Conservation (phyloP, 2,329 filamentous ascomycete genomes). For the Fusarium globosum region DNA sequence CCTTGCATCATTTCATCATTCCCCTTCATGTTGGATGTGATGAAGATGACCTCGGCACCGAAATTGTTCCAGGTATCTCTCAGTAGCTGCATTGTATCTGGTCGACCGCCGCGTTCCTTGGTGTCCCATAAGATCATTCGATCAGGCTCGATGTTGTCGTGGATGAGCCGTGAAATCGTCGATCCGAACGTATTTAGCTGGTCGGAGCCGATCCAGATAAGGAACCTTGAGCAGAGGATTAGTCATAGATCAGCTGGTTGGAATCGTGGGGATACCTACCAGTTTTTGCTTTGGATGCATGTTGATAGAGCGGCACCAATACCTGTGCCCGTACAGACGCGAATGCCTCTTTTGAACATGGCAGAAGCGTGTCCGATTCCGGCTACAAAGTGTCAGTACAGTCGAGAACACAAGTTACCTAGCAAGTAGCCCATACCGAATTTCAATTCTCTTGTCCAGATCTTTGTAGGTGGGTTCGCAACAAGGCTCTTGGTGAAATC, state of each 20-base stretch:
- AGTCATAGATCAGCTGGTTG: no score
- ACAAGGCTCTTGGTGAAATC: neutral
- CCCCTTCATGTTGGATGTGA: neutral
- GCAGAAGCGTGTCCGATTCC: slow-evolving; percentile 4
- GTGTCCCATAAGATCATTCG: slow-evolving; percentile 12
- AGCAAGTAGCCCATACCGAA: neutral
- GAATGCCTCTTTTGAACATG: slow-evolving; percentile 2
- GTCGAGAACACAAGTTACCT: accelerated
- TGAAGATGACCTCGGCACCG: neutral
- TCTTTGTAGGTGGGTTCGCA: neutral
- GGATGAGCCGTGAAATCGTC: neutral
- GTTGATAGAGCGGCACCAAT: slow-evolving; percentile 6
- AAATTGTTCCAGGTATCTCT: neutral
- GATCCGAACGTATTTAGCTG: neutral
- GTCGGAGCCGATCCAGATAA: slow-evolving; percentile 2
- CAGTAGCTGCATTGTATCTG: neutral
- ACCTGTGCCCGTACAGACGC: neutral
- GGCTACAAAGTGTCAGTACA: neutral
- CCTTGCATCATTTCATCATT: slow-evolving; percentile 7
- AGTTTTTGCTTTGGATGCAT: slow-evolving; percentile 6
- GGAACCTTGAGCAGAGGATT: neutral
- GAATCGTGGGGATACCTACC: neutral
- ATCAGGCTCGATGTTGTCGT: neutral
- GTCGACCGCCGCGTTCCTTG: neutral
- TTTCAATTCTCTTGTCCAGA: slow-evolving; percentile 5